Base-by-base conservation (phyloP, 2,329 filamentous ascomycete genomes). In the Colletotrichum sublineola region DNA sequence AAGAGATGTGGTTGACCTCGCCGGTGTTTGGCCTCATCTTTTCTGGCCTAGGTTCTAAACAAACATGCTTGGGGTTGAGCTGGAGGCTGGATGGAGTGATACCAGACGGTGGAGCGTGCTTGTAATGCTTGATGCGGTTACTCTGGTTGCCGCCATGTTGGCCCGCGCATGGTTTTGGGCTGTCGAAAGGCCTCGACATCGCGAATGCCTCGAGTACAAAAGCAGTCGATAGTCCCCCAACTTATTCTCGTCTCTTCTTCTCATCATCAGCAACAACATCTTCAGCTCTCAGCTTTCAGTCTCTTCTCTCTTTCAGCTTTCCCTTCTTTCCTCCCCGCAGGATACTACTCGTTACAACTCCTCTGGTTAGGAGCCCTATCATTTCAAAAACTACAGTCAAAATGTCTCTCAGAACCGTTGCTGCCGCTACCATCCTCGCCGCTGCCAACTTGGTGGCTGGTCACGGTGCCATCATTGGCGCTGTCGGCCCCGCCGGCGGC, bases 381-480 rank as follows among this genome's bases (percentile, higher is more conserved):
- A 61, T 44, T 58, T 14, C 24, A 24, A 24, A 46, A 38, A 20
- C 20, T 9, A 9, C 18, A 63, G 33, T 62, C 75, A 79, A 71
- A 50, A 82, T 81, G 78, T 76, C 76, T 68, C 67, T 79, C 78
- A 82, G 80, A 74, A 74, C 75, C 67, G 57, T 80, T 74, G 48
- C 83, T 72, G 73, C 81, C 74, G 79, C 88, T 77, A 81, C 85
- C 77, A 81, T 89, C 81, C 79, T 91, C 77, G 83, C 87, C 76
- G 81, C 85, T 74, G 85, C 85, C 77, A 82, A 86, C 75, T 85
- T 92, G 63, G 89, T 88, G 74, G 84, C 88, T 75, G 89, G 87
- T 77, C 90, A 92, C 83, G 85, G 85, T 73, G 89, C 87, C 75
- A 91, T 92, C 80, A 85, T 87, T 76, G 80, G 80, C 56, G 90